phyloP scores from a whole-genome alignment of 331 rosid species.

The Spiraea crenata region DNA sequence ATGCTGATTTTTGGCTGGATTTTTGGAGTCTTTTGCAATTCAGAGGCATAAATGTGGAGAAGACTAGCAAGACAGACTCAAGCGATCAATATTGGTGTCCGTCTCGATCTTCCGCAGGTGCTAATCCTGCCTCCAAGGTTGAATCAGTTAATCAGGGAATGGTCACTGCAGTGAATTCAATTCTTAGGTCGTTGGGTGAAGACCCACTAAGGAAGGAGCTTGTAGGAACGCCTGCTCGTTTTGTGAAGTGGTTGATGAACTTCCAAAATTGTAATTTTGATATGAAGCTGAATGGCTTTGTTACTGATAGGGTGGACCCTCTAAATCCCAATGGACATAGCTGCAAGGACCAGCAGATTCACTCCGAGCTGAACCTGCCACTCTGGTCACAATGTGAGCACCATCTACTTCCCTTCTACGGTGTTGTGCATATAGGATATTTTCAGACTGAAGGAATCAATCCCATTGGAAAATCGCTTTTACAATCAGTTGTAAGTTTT shows the following conservation, averaged over 20 bases:
- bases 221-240: constrained; percentile 71
- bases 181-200: constrained; percentile 84
- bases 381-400: constrained; percentile 98
- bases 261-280: constrained; percentile 59
- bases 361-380: constrained; percentile 56
- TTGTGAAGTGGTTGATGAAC: constrained; percentile 78
- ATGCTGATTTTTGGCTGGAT: constrained; percentile 65
- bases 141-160: constrained; percentile 47
- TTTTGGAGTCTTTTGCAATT: constrained; percentile 69
- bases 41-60: constrained; percentile 52
- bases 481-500: constrained; percentile 75
- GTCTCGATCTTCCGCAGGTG: constrained; percentile 32
- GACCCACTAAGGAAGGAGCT: constrained; percentile 86
- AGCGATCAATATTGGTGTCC: constrained; percentile 72
- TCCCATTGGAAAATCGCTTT: constrained; percentile 56
- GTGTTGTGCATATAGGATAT: constrained; percentile 85
- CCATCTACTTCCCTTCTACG: constrained; percentile 91
- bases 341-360: constrained; percentile 36
- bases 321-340: constrained; percentile 25
- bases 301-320: constrained; percentile 35
- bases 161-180: constrained; percentile 66
- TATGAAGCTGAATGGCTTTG: constrained; percentile 63
- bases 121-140: constrained; percentile 39
- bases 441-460: constrained; percentile 39
- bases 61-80: constrained; percentile 30